phyloP scores from a whole-genome alignment of 352 stramenopile species.

The Blastocystis sp. region DNA sequence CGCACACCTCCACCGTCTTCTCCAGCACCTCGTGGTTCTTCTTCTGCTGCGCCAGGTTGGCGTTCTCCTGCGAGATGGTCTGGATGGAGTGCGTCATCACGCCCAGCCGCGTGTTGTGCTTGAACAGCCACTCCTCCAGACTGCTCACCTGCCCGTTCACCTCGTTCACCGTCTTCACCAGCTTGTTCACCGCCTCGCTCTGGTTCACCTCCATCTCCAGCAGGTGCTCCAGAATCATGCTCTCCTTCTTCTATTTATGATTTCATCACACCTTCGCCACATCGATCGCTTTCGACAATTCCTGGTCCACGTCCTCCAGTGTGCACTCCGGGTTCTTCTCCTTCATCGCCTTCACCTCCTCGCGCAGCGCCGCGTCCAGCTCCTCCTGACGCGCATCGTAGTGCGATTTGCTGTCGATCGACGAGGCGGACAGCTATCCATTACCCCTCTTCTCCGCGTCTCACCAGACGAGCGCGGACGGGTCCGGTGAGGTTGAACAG shows the following conservation, averaged over 20 bases:
- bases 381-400: conserved; percentile 4
- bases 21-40: conserved; percentile 8
- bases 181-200: conserved; percentile 1
- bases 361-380: too few relatives aligned
- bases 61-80: conserved; percentile 36
- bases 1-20: too few relatives aligned
- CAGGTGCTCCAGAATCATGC: conserved; percentile 55
- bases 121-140: conserved; percentile 39
- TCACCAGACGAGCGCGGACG: background rate
- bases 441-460: too few relatives aligned
- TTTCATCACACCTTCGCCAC: background rate
- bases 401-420: background rate
- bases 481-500: background rate
- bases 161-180: background rate
- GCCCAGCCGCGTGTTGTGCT: conserved; percentile 39
- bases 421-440: conserved; percentile 16
- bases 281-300: conserved; percentile 21
- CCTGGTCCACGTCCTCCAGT: conserved; percentile 24
- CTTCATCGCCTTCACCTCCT: too few relatives aligned
- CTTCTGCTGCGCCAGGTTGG: conserved; percentile 22
- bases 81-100: conserved; percentile 43
- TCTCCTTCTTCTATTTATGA: conserved; percentile 41
- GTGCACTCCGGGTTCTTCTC: background rate
- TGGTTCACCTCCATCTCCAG: conserved; percentile 53
- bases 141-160: background rate